A percentile compares a stretch with the other conserved stretches of the same genome.
These are phyloP conservation scores for Trichosporon faecale DNA, from an alignment of 1,284 basidiomycete species.

Conservation along the genomic window DNA sequence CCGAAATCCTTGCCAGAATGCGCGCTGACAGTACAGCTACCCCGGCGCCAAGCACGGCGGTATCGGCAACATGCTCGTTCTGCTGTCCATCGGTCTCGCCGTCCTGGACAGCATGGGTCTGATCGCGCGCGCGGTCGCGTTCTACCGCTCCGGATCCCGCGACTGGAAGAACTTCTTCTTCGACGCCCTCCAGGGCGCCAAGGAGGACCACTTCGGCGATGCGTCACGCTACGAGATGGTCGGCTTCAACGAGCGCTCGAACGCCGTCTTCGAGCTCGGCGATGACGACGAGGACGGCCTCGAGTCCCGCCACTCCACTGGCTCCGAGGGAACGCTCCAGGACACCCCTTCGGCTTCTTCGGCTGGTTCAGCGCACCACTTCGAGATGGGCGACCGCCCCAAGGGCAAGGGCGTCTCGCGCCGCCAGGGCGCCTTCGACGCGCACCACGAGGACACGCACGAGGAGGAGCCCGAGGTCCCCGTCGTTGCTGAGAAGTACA, in stretches of 20 bases:
- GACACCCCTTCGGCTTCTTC: constrained; percentile 43
- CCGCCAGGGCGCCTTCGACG: constrained; percentile 33
- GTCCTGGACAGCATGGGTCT: constrained; percentile 41
- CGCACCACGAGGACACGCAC: constrained; percentile 19
- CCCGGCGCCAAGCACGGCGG: constrained; percentile 38
- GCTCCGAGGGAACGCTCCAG: constrained; percentile 67
- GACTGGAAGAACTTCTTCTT: constrained; percentile 33
- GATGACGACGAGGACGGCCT: constrained; percentile 26
- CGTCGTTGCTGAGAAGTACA: not conserved
- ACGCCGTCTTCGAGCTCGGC: constrained; percentile 25
- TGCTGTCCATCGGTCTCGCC: constrained; percentile 37
- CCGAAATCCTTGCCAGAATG: not conserved
- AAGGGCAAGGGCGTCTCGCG: constrained; percentile 1
- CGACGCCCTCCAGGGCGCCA: constrained; percentile 24
- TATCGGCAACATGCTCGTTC: constrained; percentile 38
- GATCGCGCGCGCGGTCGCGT: constrained; percentile 31
- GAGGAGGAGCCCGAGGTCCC: constrained; percentile 7
- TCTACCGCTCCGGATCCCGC: constrained; percentile 26
- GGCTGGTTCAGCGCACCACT: constrained; percentile 13
- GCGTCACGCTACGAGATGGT: constrained; percentile 42
- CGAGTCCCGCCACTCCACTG: constrained; percentile 40
- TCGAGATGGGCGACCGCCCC: constrained; percentile 25
- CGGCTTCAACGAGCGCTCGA: constrained; percentile 25
- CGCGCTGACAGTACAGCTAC: constrained; percentile 34
- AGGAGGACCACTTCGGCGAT: constrained; percentile 20